A percentile compares a stretch with the other conserved stretches of the same genome.
These are phyloP conservation scores for Arctium lappa DNA, from an alignment of 129 eudicot species.

Conservation along the genomic window DNA sequence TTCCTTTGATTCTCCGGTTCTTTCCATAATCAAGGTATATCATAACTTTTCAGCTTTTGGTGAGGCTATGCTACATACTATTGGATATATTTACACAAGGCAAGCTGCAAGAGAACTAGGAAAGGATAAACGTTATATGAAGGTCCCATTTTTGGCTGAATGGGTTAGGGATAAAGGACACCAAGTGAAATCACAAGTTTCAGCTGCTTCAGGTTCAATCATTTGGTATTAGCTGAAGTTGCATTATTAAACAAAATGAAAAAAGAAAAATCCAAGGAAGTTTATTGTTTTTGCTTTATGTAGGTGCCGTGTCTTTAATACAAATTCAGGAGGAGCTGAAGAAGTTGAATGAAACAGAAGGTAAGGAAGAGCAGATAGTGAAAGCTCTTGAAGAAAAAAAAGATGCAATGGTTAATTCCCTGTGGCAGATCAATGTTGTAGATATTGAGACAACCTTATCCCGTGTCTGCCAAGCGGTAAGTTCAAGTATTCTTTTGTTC, in stretches of 20 bases:
- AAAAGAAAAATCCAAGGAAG: neutral
- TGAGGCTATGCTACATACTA: conserved; percentile 86
- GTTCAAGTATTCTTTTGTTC: conserved; percentile 17
- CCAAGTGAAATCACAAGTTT: conserved; percentile 68
- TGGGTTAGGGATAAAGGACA: conserved; percentile 96
- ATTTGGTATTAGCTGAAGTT: neutral
- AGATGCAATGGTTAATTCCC: conserved; percentile 71
- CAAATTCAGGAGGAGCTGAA: conserved; percentile 75
- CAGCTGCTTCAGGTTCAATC: conserved; percentile 80
- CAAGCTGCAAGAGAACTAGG: conserved; percentile 90
- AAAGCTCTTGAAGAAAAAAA: conserved; percentile 70
- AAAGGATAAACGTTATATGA: conserved; percentile 72
- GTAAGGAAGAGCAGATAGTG: conserved; percentile 54
- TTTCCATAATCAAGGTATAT: neutral
- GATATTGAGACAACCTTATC: conserved; percentile 84
- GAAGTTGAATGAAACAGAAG: conserved; percentile 55
- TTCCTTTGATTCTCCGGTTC: neutral
- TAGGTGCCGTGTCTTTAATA: conserved; percentile 74
- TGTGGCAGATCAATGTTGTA: conserved; percentile 89
- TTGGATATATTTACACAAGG: conserved; percentile 84
- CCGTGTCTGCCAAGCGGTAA: conserved; percentile 86
- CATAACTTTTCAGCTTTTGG: conserved; percentile 71
- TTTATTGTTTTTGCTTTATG: conserved; percentile 3
- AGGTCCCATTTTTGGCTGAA: conserved; percentile 86
- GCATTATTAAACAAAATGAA: neutral